A percentile compares a stretch with the other conserved stretches of the same genome.
Evolutionary conservation across 495 filamentous ascomycete genomes (phyloP).

Genomic region (Aspergillus wentii): DNA sequence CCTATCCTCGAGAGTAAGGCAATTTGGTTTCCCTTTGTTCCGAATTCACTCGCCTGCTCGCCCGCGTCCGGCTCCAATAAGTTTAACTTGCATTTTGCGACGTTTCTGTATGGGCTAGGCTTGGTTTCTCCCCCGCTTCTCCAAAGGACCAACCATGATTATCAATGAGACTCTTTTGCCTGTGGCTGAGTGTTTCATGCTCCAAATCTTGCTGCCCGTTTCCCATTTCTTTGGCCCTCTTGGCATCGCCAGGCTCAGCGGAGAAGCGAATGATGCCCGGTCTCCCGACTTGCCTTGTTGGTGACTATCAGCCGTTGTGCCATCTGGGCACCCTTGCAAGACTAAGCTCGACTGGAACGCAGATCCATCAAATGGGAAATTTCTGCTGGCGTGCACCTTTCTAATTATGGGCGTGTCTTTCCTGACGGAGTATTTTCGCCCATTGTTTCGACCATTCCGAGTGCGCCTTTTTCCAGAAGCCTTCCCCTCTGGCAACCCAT

Average conservation of each 20-base stretch:
- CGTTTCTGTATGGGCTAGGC: too few relatives aligned
- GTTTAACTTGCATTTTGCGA: too few relatives aligned
- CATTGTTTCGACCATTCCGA: slow-evolving; percentile 1
- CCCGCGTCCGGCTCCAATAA: too few relatives aligned
- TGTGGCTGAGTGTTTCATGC: slow-evolving; percentile 13
- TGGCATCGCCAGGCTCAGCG: too few relatives aligned
- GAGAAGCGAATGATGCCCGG: slow-evolving; percentile 10
- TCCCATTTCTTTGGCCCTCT: too few relatives aligned
- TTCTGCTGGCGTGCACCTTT: slow-evolving; percentile 5
- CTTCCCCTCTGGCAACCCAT: not conserved
- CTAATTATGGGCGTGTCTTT: not conserved
- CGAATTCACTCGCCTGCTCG: too few relatives aligned
- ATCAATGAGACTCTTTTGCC: slow-evolving; percentile 9
- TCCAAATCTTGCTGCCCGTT: slow-evolving; percentile 7
- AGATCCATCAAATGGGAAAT: slow-evolving; percentile 22
- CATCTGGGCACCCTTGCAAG: too few relatives aligned
- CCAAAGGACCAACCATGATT: not conserved
- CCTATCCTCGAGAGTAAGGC: too few relatives aligned
- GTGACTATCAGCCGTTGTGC: slow-evolving; percentile 13
- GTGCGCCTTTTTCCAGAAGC: not conserved
- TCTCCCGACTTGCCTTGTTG: slow-evolving; percentile 6
- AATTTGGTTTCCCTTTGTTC: too few relatives aligned
- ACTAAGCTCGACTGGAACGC: slow-evolving; percentile 24
- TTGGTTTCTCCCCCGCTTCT: too few relatives aligned
- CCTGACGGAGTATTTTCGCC: too few relatives aligned